These are phyloP conservation scores for Globisporangium heterothallicum DNA, from an alignment of 352 stramenopile genomes.

Conservation along the genomic window DNA sequence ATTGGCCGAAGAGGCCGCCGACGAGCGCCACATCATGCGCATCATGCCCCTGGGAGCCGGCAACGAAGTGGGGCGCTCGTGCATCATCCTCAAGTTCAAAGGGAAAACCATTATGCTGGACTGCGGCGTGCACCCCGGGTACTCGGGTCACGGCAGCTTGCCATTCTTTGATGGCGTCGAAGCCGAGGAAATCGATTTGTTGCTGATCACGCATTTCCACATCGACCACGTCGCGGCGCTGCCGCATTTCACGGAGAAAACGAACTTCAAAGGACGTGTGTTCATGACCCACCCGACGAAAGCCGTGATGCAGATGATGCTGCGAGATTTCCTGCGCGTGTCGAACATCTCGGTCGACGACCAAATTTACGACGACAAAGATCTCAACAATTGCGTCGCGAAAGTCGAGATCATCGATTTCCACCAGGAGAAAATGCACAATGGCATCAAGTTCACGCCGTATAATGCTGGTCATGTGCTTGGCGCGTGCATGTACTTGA, in stretches of 20 bases:
- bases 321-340: slow-evolving; percentile 96
- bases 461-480: slow-evolving; percentile 99
- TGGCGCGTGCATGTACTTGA: slow-evolving; percentile 98
- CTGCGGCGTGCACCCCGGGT: slow-evolving; percentile 88
- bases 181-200: slow-evolving; percentile 92
- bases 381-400: slow-evolving; percentile 95
- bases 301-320: slow-evolving; percentile 96
- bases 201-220: slow-evolving; percentile 99
- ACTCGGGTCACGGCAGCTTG: slow-evolving; percentile 95
- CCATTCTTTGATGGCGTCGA: slow-evolving; percentile 98
- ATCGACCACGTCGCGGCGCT: slow-evolving; percentile 99
- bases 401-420: slow-evolving; percentile 99
- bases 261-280: slow-evolving; percentile 95
- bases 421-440: slow-evolving; percentile 95
- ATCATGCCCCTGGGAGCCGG: slow-evolving; percentile 96
- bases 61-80: slow-evolving; percentile 99
- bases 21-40: slow-evolving; percentile 89
- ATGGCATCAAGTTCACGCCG: slow-evolving; percentile 97
- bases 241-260: slow-evolving; percentile 99
- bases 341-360: slow-evolving; percentile 93
- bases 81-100: slow-evolving; percentile 99
- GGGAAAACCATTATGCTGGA: slow-evolving; percentile 97
- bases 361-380: slow-evolving; percentile 91
- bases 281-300: slow-evolving; percentile 99
- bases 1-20: slow-evolving; percentile 61